Conservation (phyloP, 2,329 filamentous ascomycete species). For the Epichloe elymi region DNA sequence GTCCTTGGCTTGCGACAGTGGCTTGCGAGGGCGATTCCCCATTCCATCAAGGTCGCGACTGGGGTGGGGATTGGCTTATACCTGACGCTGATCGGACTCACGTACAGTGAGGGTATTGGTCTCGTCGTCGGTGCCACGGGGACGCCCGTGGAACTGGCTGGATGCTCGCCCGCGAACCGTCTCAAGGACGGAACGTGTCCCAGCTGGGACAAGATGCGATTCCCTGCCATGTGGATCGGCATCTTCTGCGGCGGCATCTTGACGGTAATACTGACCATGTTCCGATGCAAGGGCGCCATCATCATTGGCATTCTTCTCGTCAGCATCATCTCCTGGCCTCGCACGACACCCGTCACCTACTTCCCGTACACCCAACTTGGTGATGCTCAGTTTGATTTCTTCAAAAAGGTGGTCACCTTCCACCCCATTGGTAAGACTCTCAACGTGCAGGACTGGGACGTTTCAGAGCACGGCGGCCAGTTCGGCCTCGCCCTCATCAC, state of each 20-base stretch:
- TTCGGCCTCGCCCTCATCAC: conserved; percentile 78
- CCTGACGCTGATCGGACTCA: conserved; percentile 61
- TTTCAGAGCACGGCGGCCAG: conserved; percentile 55
- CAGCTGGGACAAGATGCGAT: conserved; percentile 59
- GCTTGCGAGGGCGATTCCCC: conserved; percentile 72
- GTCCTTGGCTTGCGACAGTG: conserved; percentile 74
- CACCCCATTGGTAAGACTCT: conserved; percentile 60
- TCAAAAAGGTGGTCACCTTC: conserved; percentile 77
- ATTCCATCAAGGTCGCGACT: conserved; percentile 75
- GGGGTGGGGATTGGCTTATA: conserved; percentile 79
- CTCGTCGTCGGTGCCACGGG: conserved; percentile 54
- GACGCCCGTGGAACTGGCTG: conserved; percentile 63
- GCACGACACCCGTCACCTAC: conserved; percentile 61
- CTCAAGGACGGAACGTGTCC: conserved; percentile 45
- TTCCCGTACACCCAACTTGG: conserved; percentile 64
- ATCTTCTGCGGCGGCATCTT: conserved; percentile 77
- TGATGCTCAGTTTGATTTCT: conserved; percentile 65
- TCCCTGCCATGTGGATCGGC: conserved; percentile 73
- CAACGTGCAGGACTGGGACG: conserved; percentile 60
- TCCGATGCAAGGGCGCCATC: conserved; percentile 75
- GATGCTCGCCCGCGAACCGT: conserved; percentile 40
- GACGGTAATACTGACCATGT: conserved; percentile 71
- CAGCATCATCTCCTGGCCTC: conserved; percentile 80
- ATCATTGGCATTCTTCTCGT: conserved; percentile 74
- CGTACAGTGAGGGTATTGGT: conserved; percentile 73